Evolutionary conservation across 2,329 filamentous ascomycete genomes (phyloP).

Genomic region (Colletotrichum orbiculare): DNA sequence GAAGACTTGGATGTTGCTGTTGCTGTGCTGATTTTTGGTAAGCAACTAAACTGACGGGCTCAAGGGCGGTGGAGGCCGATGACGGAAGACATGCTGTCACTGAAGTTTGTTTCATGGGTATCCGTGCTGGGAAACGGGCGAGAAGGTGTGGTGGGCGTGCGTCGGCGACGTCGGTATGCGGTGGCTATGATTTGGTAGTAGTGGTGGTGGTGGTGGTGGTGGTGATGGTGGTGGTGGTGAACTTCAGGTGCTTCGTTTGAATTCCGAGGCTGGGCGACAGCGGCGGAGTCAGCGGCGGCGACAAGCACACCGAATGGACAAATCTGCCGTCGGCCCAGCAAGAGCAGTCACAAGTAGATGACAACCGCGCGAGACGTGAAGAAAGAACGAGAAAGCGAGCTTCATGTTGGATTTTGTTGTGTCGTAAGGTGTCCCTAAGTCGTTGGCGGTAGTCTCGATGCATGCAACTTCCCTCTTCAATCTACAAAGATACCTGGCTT

Average conservation of each 20-base stretch:
- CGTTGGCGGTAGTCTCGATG: too few relatives aligned
- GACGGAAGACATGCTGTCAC: slow-evolving; percentile 25
- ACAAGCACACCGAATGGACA: background rate
- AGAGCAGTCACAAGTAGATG: too few relatives aligned
- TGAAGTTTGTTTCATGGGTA: slow-evolving; percentile 18
- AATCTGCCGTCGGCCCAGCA: background rate
- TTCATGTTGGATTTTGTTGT: too few relatives aligned
- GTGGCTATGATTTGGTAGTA: background rate
- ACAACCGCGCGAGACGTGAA: too few relatives aligned
- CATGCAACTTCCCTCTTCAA: too few relatives aligned
- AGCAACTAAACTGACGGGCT: background rate
- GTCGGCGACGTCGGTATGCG: slow-evolving; percentile 12
- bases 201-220: background rate
- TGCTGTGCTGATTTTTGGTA: too few relatives aligned
- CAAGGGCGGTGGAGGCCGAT: slow-evolving; percentile 14
- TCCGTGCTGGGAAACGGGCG: slow-evolving; percentile 17
- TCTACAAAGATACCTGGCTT: too few relatives aligned
- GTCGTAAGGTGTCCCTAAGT: too few relatives aligned
- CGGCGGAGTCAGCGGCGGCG: slow-evolving; percentile 13
- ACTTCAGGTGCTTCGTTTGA: too few relatives aligned
- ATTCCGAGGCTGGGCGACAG: background rate
- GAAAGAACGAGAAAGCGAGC: too few relatives aligned
- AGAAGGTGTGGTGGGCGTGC: slow-evolving; percentile 6
- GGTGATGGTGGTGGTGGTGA: background rate
- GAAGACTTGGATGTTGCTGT: too few relatives aligned